Evolutionary conservation across 305 asterid species (phyloP).

Genomic region (Plantago coronopus): DNA sequence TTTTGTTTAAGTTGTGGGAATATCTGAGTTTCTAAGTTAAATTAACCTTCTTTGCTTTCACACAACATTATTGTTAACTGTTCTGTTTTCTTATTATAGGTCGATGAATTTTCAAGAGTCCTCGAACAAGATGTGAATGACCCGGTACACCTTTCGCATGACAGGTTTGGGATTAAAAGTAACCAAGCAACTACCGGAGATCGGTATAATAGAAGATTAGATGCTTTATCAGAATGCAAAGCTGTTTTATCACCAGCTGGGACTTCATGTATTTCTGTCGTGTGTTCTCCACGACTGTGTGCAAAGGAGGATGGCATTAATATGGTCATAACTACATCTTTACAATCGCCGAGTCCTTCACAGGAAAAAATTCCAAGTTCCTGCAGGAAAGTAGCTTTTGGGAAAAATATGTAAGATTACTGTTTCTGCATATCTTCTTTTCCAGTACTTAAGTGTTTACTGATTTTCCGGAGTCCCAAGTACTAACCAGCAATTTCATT

Average conservation of each 20-base stretch:
- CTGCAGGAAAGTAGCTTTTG: conserved; percentile 44
- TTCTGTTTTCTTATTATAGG: conserved; percentile 37
- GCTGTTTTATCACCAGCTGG: conserved; percentile 39
- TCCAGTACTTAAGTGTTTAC: not conserved
- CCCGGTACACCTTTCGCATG: conserved; percentile 59
- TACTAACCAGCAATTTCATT: not conserved
- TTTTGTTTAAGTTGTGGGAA: not conserved
- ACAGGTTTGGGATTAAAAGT: conserved; percentile 44
- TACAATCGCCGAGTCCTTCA: conserved; percentile 42
- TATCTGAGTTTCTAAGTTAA: conserved; percentile 4
- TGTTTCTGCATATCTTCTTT: conserved; percentile 12
- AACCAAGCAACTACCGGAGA: conserved; percentile 39
- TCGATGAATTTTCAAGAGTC: conserved; percentile 44
- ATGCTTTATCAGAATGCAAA: conserved; percentile 36
- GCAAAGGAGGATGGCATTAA: conserved; percentile 52
- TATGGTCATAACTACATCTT: conserved; percentile 43
- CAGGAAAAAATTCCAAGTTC: conserved; percentile 50
- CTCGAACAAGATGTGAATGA: conserved; percentile 62
- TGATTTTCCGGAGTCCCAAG: too few species aligned
- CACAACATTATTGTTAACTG: conserved; percentile 1
- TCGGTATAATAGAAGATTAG: conserved; percentile 38
- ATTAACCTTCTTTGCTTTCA: conserved; percentile 1
- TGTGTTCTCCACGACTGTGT: conserved; percentile 51
- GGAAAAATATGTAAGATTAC: conserved; percentile 61
- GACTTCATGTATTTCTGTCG: conserved; percentile 41